Evolutionary conservation across 2,329 filamentous ascomycete species (phyloP), one percentile per base, ranked within the genome.

Genomic region (Penicillium paneum): DNA sequence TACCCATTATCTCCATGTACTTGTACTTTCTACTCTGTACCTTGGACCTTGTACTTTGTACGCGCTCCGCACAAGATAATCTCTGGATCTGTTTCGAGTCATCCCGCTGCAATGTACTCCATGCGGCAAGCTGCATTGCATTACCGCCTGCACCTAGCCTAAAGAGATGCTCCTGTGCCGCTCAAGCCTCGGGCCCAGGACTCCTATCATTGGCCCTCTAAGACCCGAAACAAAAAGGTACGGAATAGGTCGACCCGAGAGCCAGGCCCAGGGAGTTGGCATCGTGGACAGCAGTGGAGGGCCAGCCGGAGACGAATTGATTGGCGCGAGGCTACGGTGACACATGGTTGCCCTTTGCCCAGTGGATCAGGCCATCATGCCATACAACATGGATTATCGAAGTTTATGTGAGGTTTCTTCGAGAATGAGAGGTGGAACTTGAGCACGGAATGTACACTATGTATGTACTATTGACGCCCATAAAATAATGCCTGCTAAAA

Each of bases 91-190:
- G 40, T 54, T 42, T 57, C 52, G 56, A 49, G 11, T 41, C 8
- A 41, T 31, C 35, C 57, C 54, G 61, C 58, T 47, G 54, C 49
- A 51, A 41, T 49, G 49, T 55, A 56, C 58, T 60, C 55, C 55
- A 63, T 61, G 52, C 58, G 60, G 62, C 36, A 58, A 53, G 52
- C 52, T 61, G 60, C 61, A 64, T 61, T 61, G 55, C 59, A 64
- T 62, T 61, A 46, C 55, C 51, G 28, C 45, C 57, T 64, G 61
- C 62, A 62, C 38, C 51, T 53, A 54, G 58, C 53, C 55, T 35
- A 58, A 64, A 56, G 52, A 40, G 58, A 57, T 45, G n/a, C 19
- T 36, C 26, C 31, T 36, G 13, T 43, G 38, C 51, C 51, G 32
- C 13, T 24, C 31, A 32, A 26, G 4, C 31, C 39, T 32, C 8